Evolutionary conservation across 345 rosid species (phyloP).

Genomic region (Acer saccharum): DNA sequence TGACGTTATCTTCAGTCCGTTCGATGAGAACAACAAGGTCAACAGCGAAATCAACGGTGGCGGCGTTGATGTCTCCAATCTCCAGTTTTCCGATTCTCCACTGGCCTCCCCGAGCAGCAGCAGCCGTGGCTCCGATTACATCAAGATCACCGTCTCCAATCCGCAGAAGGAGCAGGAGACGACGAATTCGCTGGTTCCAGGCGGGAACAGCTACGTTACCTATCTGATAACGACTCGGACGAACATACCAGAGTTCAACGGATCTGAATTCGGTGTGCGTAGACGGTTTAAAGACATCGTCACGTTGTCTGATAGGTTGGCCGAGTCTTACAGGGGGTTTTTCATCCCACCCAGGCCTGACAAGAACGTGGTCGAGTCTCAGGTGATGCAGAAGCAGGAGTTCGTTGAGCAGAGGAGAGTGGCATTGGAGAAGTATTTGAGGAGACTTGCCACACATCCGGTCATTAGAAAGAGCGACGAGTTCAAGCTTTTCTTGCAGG

Average conservation of each 20-base stretch:
- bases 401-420: conserved; percentile 94
- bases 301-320: conserved; percentile 74
- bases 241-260: conserved; percentile 67
- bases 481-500: conserved; percentile 75
- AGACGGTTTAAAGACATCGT: conserved; percentile 86
- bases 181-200: conserved; percentile 78
- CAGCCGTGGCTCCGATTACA: conserved; percentile 47
- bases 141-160: conserved; percentile 80
- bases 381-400: conserved; percentile 97
- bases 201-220: conserved; percentile 70
- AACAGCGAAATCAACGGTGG: conserved; percentile 48
- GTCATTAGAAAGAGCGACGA: conserved; percentile 83
- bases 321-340: conserved; percentile 83
- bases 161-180: conserved; percentile 84
- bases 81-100: conserved; percentile 41
- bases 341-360: conserved; percentile 92
- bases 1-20: conserved; percentile 82
- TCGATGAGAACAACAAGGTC: conserved; percentile 48
- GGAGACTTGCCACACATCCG: conserved; percentile 70
- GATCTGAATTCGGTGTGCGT: conserved; percentile 70
- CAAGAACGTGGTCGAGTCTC: conserved; percentile 91
- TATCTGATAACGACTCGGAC: conserved; percentile 83
- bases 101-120: conserved; percentile 50
- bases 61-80: conserved; percentile 47
- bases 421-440: conserved; percentile 83